Base-by-base conservation (phyloP, 371 early-diverging fungal species). In the Mycotypha africana region DNA sequence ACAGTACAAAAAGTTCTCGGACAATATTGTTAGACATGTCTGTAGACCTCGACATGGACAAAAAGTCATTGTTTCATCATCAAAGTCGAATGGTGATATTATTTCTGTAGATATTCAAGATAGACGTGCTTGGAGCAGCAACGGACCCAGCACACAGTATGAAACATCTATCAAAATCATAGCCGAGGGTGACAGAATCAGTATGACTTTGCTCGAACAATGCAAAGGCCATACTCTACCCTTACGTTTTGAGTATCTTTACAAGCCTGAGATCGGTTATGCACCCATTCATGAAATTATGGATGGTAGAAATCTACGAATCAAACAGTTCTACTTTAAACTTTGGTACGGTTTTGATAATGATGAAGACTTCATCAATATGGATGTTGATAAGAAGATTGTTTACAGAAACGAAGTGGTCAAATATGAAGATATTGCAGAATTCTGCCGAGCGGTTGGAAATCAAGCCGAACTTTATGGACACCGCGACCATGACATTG, bases 211-310 rank as follows among this genome's bases (percentile, higher is more conserved):
- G 42, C 82, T 64, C 47, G 86, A 91, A 58, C 75, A 81, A 65
- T n/a, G n/a, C n/a, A 74, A 81, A 14, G 86, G 70, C 20, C 67
- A 74, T 3, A 84, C 89, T 14, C 70, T 94, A 52, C 62, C 78
- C 37, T 78, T 93, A 49, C 55, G 68, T 49, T 93, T 88, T 74
- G 67, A 65, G 42, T 94, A 93, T 28, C 30, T 28, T 28, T 28
- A 28, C 73, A 70, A 76, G 34, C 88, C 93, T 26, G 76, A 77
- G 48, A 78, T 79, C 51, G 85, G 89, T 7, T 85, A 80, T 56
- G 84, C 88, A 48, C 84, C 87, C n/a, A 87, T 95, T 50, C 93
- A 93, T 50, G 94, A 95, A 65, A 76, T 88, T 12, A 91, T 93
- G 89, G 86, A 88, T 34, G 88, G 87, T 21, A 86, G 93, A 45